Conservation (phyloP, 495 filamentous ascomycete species). For the Penicillium odoratum region DNA sequence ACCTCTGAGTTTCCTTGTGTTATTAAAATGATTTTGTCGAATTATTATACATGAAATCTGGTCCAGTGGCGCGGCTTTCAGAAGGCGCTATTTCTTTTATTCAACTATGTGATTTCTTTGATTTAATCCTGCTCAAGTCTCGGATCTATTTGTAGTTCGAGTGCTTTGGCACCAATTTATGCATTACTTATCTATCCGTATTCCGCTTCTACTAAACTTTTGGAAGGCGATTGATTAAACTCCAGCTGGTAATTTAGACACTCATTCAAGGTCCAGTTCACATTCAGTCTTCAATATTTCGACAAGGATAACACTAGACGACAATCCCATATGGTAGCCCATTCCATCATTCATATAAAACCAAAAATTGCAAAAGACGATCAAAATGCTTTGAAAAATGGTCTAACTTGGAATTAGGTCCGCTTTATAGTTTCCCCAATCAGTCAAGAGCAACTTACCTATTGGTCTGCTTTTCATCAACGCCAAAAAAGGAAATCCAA, state of each 20-base stretch:
- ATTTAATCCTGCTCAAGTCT: not conserved
- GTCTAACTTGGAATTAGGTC: not conserved
- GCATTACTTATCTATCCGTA: not conserved
- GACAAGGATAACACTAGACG: not conserved
- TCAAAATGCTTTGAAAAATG: constrained; percentile 4
- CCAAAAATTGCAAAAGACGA: not conserved
- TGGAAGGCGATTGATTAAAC: constrained; percentile 4
- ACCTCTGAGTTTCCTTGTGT: constrained; percentile 37
- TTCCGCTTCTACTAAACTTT: not conserved
- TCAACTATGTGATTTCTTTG: constrained; percentile 11
- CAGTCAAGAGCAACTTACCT: constrained; percentile 13
- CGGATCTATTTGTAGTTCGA: constrained; percentile 1
- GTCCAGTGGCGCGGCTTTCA: constrained; percentile 23
- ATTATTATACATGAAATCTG: constrained; percentile 28
- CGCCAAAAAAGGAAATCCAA: constrained; percentile 17
- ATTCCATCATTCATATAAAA: not conserved
- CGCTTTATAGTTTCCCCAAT: not conserved
- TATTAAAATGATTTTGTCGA: constrained; percentile 39
- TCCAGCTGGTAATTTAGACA: no score
- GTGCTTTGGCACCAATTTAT: not conserved
- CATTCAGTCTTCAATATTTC: no score
- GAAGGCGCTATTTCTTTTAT: constrained; percentile 24
- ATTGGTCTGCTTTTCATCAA: constrained; percentile 18
- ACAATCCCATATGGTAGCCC: not conserved
- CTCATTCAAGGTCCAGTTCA: no score